Base-by-base conservation (phyloP, 2,329 filamentous ascomycete genomes). In the Whalleya microplaca region DNA sequence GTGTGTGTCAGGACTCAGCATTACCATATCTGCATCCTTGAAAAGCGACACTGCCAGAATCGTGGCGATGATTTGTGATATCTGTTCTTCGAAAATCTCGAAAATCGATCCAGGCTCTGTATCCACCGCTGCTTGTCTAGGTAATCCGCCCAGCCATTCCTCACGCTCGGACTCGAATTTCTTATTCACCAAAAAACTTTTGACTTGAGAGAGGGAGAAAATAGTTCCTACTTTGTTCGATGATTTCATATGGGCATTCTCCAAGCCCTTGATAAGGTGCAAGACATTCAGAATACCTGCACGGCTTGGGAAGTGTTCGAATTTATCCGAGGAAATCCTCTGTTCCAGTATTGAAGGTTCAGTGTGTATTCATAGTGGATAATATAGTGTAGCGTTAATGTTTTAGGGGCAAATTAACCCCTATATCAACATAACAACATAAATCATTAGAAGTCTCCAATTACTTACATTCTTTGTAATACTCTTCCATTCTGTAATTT, bases 1-100 rank as follows among this genome's bases (percentile, higher is more conserved):
- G 12, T 51, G 49, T 21, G 57, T 54, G 5, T 60, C 54, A 1
- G 57, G 57, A 1, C 41, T 37, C 10, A 59, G 42, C 23, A 51
- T 18, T 2, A 59, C 32, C 41, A n/a, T 6, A 41, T 51, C 53
- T 2, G 51, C 27, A 7, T 53, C 18, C 7, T 20, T 29, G 41
- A 59, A 59, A 8, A 59, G 50, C 20, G 57, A 56, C 14, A 59
- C n/a, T 9, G 57, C 57, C 3, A 59, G 41, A 5, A 56, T 51
- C 10, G 48, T 48, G 12, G 56, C 56, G 1, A 48, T 53, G 1
- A 59, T 21, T 9, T 59, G 52, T 18, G 56, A 48, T 6, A 56
- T 53, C 40, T 56, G 56, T n/a, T 59, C 56, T 3, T 23, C 6
- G 20, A 59, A 56, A 0, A 51, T 41, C 1, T 49, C 56, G 27